These are phyloP conservation scores for Xylona heveae DNA, from an alignment of 495 filamentous ascomycete species.

Conservation along the genomic window DNA sequence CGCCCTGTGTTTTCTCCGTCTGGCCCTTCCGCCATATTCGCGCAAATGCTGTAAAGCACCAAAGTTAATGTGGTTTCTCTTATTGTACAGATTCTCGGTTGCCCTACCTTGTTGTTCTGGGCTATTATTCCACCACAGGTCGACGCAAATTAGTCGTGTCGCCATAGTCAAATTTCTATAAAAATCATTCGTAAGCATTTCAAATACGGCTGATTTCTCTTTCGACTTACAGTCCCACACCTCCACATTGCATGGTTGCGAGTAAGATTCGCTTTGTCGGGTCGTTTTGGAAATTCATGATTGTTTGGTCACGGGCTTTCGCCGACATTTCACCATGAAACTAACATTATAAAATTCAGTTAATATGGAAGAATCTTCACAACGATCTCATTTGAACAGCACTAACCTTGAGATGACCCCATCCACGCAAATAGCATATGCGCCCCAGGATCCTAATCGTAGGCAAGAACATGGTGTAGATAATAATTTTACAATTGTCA, in stretches of 20 bases:
- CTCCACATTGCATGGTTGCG: slow-evolving; percentile 15
- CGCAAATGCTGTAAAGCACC: slow-evolving; percentile 4
- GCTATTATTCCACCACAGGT: slow-evolving; percentile 6
- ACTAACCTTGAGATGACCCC: too few relatives aligned
- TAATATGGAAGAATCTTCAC: slow-evolving; percentile 8
- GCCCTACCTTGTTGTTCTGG: background rate
- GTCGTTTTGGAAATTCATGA: slow-evolving; percentile 12
- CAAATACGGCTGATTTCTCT: slow-evolving; percentile 10
- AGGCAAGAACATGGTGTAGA: too few relatives aligned
- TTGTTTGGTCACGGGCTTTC: slow-evolving; percentile 9
- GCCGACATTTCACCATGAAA: slow-evolving; percentile 14
- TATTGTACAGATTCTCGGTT: background rate
- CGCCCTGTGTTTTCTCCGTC: slow-evolving; percentile 4
- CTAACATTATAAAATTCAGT: too few relatives aligned
- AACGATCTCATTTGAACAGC: too few relatives aligned
- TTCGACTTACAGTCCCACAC: slow-evolving; percentile 9
- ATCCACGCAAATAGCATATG: too few relatives aligned
- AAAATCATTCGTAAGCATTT: too few relatives aligned
- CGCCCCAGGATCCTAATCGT: too few relatives aligned
- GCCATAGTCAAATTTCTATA: slow-evolving; percentile 23
- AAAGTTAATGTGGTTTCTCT: too few relatives aligned
- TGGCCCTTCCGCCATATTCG: slow-evolving; percentile 4
- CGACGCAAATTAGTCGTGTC: slow-evolving; percentile 4
- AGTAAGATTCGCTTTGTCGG: slow-evolving; percentile 11
- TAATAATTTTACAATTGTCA: slow-evolving; percentile 3